Evolutionary conservation across 805 yeast species (phyloP).

Genomic region (Hanseniaspora valbyensis): DNA sequence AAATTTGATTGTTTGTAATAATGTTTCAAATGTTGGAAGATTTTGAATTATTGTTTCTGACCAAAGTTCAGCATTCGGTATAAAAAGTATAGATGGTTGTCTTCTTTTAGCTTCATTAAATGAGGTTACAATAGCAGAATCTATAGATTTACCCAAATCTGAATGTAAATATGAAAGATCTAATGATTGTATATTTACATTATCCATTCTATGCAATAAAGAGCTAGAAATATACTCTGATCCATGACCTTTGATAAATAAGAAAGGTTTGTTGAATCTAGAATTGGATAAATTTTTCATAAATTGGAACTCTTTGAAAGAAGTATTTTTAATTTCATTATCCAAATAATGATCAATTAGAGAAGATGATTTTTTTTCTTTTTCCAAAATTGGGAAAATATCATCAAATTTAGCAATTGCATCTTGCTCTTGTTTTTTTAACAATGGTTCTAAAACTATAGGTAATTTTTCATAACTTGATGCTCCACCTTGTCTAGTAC

Average conservation of each 20-base stretch:
- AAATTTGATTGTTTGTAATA: conserved; percentile 56
- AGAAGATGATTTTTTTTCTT: conserved; percentile 22
- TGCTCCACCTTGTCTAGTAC: conserved; percentile 70
- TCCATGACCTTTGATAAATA: conserved; percentile 72
- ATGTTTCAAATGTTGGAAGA: conserved; percentile 37
- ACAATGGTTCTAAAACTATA: conserved; percentile 51
- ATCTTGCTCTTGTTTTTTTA: conserved; percentile 40
- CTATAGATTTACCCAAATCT: conserved; percentile 72
- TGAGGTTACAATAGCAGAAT: conserved; percentile 69
- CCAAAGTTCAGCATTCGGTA: conserved; percentile 80
- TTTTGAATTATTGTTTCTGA: conserved; percentile 63
- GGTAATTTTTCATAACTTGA: conserved; percentile 67
- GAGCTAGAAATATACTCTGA: conserved; percentile 80
- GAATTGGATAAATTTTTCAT: conserved; percentile 40
- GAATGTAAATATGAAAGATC: conserved; percentile 69
- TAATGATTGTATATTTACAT: conserved; percentile 75
- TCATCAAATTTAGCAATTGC: conserved; percentile 40
- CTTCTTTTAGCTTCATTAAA: conserved; percentile 82
- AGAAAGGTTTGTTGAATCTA: conserved; percentile 69
- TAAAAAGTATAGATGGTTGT: conserved; percentile 71
- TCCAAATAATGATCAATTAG: conserved; percentile 29
- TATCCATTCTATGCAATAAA: conserved; percentile 69
- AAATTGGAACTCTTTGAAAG: conserved; percentile 59
- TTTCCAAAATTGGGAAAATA: conserved; percentile 41
- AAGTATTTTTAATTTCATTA: conserved; percentile 29